A percentile compares a stretch with the other conserved stretches of the same genome.
phyloP scores from a whole-genome alignment of 2,329 filamentous ascomycete genomes.

The Beauveria pseudobassiana region DNA sequence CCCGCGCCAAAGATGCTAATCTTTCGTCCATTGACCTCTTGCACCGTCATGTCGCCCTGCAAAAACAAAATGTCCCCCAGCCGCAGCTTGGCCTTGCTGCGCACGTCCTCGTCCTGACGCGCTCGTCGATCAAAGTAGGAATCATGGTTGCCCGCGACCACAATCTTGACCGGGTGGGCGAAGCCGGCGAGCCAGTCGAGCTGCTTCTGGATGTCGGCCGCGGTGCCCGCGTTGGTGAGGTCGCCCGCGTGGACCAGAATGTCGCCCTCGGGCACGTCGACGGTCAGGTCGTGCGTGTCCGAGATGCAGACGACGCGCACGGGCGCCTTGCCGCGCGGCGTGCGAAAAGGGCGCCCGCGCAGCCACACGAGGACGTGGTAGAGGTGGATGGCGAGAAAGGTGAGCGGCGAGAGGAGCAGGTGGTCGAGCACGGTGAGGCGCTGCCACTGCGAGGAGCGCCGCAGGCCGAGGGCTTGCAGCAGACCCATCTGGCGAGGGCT shows the following conservation, averaged over 20 bases:
- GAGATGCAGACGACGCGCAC: slow-evolving; percentile 82
- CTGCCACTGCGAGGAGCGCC: slow-evolving; percentile 40
- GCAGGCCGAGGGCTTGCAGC: slow-evolving; percentile 38
- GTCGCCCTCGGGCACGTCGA: slow-evolving; percentile 65
- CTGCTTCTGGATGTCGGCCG: slow-evolving; percentile 68
- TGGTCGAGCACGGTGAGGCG: slow-evolving; percentile 50
- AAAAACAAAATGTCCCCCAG: slow-evolving; percentile 69
- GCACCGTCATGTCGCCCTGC: slow-evolving; percentile 56
- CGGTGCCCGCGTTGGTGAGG: slow-evolving; percentile 65
- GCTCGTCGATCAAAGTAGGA: slow-evolving; percentile 68
- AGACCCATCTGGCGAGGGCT: slow-evolving; percentile 31
- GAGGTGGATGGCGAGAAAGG: slow-evolving; percentile 51
- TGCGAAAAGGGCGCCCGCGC: slow-evolving; percentile 56
- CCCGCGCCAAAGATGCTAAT: slow-evolving; percentile 67
- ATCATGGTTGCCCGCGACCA: slow-evolving; percentile 86
- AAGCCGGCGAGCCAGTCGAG: slow-evolving; percentile 73
- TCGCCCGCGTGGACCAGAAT: slow-evolving; percentile 88
- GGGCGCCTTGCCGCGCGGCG: slow-evolving; percentile 44
- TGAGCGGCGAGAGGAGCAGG: slow-evolving; percentile 61
- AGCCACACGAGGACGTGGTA: slow-evolving; percentile 60
- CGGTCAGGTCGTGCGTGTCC: slow-evolving; percentile 69
- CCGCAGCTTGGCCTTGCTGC: slow-evolving; percentile 46
- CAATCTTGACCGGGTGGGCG: slow-evolving; percentile 72
- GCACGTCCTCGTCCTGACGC: slow-evolving; percentile 47
- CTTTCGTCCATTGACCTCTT: slow-evolving; percentile 53